A percentile compares a stretch with the other conserved stretches of the same genome.
These are phyloP conservation scores for Rhamnella rubrinervis DNA, from an alignment of 331 rosid species.

Conservation along the genomic window DNA sequence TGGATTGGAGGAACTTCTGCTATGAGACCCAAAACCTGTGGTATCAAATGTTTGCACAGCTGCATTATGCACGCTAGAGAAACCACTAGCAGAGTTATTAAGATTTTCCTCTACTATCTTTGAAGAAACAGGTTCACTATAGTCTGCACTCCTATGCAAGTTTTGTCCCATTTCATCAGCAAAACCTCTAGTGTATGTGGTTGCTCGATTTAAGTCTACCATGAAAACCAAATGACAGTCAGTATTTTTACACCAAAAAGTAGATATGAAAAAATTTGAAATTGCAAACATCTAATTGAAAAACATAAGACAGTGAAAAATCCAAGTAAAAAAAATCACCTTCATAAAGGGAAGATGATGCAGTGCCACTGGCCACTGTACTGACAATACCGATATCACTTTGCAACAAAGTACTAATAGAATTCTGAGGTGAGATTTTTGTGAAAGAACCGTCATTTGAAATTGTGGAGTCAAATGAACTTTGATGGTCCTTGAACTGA, in stretches of 20 bases:
- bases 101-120: slow-evolving; percentile 38
- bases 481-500: slow-evolving; percentile 37
- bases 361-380: slow-evolving; percentile 30
- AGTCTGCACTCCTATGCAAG: slow-evolving; percentile 31
- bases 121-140: slow-evolving; percentile 37
- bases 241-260: slow-evolving; percentile 20
- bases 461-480: slow-evolving; percentile 40
- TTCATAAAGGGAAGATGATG: slow-evolving; percentile 43
- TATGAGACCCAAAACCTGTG: slow-evolving; percentile 35
- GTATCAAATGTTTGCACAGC: slow-evolving; percentile 46
- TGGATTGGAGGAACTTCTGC: slow-evolving; percentile 43
- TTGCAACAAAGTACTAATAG: slow-evolving; percentile 39
- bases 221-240: slow-evolving; percentile 21
- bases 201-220: slow-evolving; percentile 32
- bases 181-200: slow-evolving; percentile 14
- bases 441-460: slow-evolving; percentile 39
- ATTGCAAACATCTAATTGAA: not conserved
- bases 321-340: slow-evolving; percentile 37
- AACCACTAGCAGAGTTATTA: slow-evolving; percentile 32
- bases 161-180: slow-evolving; percentile 41
- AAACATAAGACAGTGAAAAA: not conserved
- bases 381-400: slow-evolving; percentile 43
- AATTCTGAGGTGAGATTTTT: slow-evolving; percentile 47
- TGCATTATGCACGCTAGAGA: slow-evolving; percentile 34
- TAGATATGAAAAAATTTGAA: slow-evolving; percentile 1